A percentile compares a stretch with the other conserved stretches of the same genome.
Conservation (phyloP, 1,284 basidiomycete species). For the Ganoderma sinense region DNA sequence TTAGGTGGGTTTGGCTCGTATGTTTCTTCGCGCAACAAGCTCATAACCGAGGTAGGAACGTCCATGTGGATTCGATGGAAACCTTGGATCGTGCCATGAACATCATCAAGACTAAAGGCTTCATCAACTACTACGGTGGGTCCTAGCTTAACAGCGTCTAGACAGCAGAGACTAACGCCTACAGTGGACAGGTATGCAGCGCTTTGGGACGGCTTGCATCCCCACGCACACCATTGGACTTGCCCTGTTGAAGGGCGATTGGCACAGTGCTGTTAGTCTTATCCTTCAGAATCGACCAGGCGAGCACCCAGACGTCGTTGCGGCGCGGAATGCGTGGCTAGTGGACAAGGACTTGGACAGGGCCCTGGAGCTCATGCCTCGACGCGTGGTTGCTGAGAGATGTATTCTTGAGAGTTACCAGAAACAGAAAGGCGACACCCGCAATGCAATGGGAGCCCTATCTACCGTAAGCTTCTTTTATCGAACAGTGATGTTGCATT, state of each 20-base stretch:
- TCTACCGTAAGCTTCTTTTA: slow-evolving; percentile 67
- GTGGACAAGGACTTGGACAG: slow-evolving; percentile 79
- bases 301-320: slow-evolving; percentile 87
- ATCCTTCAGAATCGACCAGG: slow-evolving; percentile 86
- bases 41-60: slow-evolving; percentile 64
- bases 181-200: slow-evolving; percentile 84
- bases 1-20: slow-evolving; percentile 66
- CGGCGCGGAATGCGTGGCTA: slow-evolving; percentile 85
- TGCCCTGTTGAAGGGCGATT: slow-evolving; percentile 87
- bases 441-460: slow-evolving; percentile 87
- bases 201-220: slow-evolving; percentile 96
- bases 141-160: background rate
- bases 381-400: slow-evolving; percentile 91
- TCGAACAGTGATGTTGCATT: background rate
- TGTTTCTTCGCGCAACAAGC: background rate
- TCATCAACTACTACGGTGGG: slow-evolving; percentile 97
- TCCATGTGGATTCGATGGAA: slow-evolving; percentile 77
- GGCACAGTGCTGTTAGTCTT: slow-evolving; percentile 87
- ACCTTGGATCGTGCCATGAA: slow-evolving; percentile 81
- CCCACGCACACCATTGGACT: slow-evolving; percentile 96
- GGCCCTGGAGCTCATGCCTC: slow-evolving; percentile 85
- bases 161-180: slow-evolving; percentile 5
- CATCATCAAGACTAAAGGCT: slow-evolving; percentile 86
- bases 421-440: slow-evolving; percentile 77
- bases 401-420: slow-evolving; percentile 92